A percentile compares a stretch with the other conserved stretches of the same genome.
These are phyloP conservation scores for Nakazawaea peltata DNA, from an alignment of 805 yeast genomes.

Conservation along the genomic window DNA sequence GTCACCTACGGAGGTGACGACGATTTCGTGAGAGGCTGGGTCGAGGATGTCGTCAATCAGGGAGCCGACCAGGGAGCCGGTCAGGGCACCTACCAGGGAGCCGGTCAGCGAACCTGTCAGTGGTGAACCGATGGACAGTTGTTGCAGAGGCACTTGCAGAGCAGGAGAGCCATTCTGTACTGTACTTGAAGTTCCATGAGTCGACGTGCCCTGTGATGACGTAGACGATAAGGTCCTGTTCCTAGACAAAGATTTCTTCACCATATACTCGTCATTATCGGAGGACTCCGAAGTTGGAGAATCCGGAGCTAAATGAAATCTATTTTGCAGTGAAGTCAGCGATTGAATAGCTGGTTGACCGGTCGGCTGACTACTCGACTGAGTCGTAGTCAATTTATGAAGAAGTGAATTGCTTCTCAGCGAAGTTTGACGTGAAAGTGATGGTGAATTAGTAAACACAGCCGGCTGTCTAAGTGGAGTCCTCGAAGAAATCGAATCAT, in stretches of 20 bases:
- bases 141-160: too few relatives aligned
- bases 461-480: slow-evolving; percentile 7
- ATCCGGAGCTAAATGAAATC: slow-evolving; percentile 8
- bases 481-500: slow-evolving; percentile 10
- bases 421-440: slow-evolving; percentile 6
- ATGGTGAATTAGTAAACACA: slow-evolving; percentile 4
- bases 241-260: not conserved
- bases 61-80: not conserved
- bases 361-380: too few relatives aligned
- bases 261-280: slow-evolving; percentile 7
- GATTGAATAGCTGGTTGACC: not conserved
- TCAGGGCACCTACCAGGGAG: not conserved
- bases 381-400: slow-evolving; percentile 2
- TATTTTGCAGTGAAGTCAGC: not conserved
- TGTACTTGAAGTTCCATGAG: not conserved
- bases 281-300: slow-evolving; percentile 9
- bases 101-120: too few relatives aligned
- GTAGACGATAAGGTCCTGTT: slow-evolving; percentile 1
- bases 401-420: slow-evolving; percentile 1
- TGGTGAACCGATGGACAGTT: too few relatives aligned
- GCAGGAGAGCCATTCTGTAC: too few relatives aligned
- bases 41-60: slow-evolving; percentile 8
- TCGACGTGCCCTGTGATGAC: not conserved
- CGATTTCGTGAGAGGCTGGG: slow-evolving; percentile 13
- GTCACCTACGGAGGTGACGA: slow-evolving; percentile 25